phyloP scores from a whole-genome alignment of 768 basidiomycete species.

The Mrakia gelida region DNA sequence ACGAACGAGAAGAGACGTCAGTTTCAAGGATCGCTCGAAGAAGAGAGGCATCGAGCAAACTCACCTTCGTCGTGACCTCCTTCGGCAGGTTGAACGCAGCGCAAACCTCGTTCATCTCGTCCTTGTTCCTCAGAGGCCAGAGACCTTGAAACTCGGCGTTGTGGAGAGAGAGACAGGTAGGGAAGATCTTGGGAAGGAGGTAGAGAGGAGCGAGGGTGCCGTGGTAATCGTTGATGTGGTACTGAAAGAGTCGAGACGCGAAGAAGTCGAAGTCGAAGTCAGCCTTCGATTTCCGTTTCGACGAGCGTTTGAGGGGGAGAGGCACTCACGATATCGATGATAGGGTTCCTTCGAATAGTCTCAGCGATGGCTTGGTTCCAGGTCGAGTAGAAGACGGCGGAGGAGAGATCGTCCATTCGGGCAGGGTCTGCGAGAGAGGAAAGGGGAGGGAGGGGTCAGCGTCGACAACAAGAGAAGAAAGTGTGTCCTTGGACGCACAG shows the following conservation, averaged over 20 bases:
- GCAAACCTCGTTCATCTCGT: conserved; percentile 89
- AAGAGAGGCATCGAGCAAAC: too few species aligned
- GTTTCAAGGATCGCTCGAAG: too few species aligned
- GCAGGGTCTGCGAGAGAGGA: conserved; percentile 52
- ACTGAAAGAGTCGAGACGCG: background rate
- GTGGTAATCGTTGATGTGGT: conserved; percentile 60
- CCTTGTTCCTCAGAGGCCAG: conserved; percentile 51
- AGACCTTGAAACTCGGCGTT: conserved; percentile 97
- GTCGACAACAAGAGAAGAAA: too few species aligned
- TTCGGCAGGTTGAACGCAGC: conserved; percentile 97
- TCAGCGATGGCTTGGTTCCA: conserved; percentile 97
- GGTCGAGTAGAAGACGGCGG: conserved; percentile 95
- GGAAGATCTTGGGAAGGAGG: conserved; percentile 82
- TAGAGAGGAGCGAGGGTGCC: conserved; percentile 88
- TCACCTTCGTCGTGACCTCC: conserved; percentile 90
- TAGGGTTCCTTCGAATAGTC: conserved; percentile 76
- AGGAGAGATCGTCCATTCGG: conserved; percentile 93
- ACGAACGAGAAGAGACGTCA: too few species aligned
- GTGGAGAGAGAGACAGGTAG: conserved; percentile 84
- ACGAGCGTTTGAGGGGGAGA: too few species aligned
- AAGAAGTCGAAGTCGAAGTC: background rate
- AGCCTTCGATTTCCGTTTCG: too few species aligned
- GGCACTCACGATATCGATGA: conserved; percentile 61
- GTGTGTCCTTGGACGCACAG: conserved; percentile 41
- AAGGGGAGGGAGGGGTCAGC: too few species aligned